Conservation (phyloP, 305 asterid species). For the Salvia sclarea region DNA sequence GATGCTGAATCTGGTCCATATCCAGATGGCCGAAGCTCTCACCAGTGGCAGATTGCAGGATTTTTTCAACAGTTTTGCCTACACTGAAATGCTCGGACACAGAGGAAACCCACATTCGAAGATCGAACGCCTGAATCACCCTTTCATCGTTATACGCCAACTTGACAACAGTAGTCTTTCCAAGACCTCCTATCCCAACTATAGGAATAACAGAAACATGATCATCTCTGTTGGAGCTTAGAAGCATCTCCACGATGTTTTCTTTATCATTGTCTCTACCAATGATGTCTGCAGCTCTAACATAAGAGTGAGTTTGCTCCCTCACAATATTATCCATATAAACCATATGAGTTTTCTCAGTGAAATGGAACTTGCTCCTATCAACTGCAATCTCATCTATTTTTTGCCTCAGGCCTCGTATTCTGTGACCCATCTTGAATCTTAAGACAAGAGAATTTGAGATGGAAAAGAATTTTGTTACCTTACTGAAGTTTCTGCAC, state of each 20-base stretch:
- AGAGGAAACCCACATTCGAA: constrained; percentile 56
- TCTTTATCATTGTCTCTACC: constrained; percentile 55
- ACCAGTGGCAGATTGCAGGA: constrained; percentile 50
- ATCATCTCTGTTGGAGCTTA: constrained; percentile 35
- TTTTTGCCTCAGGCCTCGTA: constrained; percentile 37
- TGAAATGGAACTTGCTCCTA: constrained; percentile 48
- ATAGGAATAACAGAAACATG: constrained; percentile 47
- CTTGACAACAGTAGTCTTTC: constrained; percentile 53
- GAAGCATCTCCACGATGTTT: constrained; percentile 39
- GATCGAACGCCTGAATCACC: constrained; percentile 38
- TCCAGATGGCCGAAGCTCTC: constrained; percentile 48
- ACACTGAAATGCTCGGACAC: constrained; percentile 47
- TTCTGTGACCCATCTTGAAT: constrained; percentile 42
- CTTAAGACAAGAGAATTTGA: constrained; percentile 35
- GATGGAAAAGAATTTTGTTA: constrained; percentile 39
- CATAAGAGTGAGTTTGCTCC: constrained; percentile 64
- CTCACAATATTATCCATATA: constrained; percentile 31
- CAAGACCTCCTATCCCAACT: constrained; percentile 60
- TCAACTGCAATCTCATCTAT: constrained; percentile 50
- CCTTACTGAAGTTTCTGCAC: constrained; percentile 33
- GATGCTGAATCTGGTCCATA: constrained; percentile 44
- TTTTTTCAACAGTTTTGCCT: constrained; percentile 44
- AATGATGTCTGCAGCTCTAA: constrained; percentile 49
- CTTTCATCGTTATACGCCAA: constrained; percentile 47
- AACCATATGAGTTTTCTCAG: constrained; percentile 32